These are phyloP conservation scores for Eucalyptus cloeziana DNA, from an alignment of 345 rosid genomes.

Conservation along the genomic window DNA sequence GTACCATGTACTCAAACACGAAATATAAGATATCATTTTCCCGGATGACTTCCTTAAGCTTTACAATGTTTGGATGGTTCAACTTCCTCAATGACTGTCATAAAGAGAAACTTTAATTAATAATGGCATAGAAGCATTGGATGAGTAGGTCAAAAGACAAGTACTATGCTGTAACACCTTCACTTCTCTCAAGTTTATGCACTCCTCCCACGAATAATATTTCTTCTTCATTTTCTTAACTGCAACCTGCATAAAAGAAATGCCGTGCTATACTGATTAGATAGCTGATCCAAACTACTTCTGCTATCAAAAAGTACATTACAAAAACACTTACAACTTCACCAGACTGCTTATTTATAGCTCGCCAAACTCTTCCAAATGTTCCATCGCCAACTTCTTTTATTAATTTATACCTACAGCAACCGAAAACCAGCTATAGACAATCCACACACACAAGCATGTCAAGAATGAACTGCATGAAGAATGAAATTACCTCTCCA, in stretches of 20 bases:
- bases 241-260: slow-evolving; percentile 54
- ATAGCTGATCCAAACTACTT: background rate
- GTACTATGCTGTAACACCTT: slow-evolving; percentile 35
- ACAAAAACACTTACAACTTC: slow-evolving; percentile 65
- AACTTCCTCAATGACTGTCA: slow-evolving; percentile 70
- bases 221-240: slow-evolving; percentile 95
- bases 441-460: background rate
- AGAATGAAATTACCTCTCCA: slow-evolving; percentile 64
- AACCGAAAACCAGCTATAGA: background rate
- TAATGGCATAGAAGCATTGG: background rate
- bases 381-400: slow-evolving; percentile 97
- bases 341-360: slow-evolving; percentile 64
- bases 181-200: slow-evolving; percentile 88
- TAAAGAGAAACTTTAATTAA: background rate
- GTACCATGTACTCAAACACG: slow-evolving; percentile 94
- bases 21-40: slow-evolving; percentile 79
- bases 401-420: slow-evolving; percentile 60
- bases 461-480: background rate
- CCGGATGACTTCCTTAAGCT: slow-evolving; percentile 93
- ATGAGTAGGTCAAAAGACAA: background rate
- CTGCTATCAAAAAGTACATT: background rate
- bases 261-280: background rate
- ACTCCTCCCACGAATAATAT: slow-evolving; percentile 91
- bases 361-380: slow-evolving; percentile 92
- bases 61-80: slow-evolving; percentile 94